Base-by-base conservation (phyloP, 495 filamentous ascomycete genomes). In the Monascus purpureus region DNA sequence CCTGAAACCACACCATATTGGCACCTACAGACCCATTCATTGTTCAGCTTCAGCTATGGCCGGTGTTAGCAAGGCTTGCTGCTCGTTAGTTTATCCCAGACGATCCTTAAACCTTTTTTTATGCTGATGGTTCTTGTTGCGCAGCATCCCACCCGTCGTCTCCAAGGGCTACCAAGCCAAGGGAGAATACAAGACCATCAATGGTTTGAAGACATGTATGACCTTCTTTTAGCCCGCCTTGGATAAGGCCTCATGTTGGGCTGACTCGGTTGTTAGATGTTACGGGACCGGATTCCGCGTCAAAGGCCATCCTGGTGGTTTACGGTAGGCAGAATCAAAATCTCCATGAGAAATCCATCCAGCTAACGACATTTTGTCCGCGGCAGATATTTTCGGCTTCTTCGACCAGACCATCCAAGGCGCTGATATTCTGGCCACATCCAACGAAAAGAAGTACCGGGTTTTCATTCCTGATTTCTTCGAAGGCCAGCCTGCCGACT, bases 141-240 rank as follows among this genome's bases (percentile, higher is more conserved):
- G 41, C 15, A 33, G 60, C 11, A 61, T 73, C 35, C 71, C 72
- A 4, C 70, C 73, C 8, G 55, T 75, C 23, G 50, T 72, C 13
- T 53, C 56, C 37, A 66, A 71, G 38, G 67, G 53, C 34, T 79
- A 77, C 53, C 46, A 65, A 36, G 46, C 61, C 40, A 78, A 77
- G 49, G 73, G 73, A 32, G 53, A 64, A 45, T 78, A 73, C 46
- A 65, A 71, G 43, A 68, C 62, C 25, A 55, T 75, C 49, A 64
- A 67, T 54, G 72, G 72, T 39, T 35, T 73, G 45, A 72, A 75
- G 54, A 75, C 70, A 28, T 79, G 73, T 77, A 52, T 13, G 62
- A 44, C 11, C 12, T 13, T n/a, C 26, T n/a, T n/a, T n/a, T n/a
- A n/a, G n/a, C n/a, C n/a, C n/a, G n/a, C n/a, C n/a, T n/a, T n/a